Evolutionary conservation across 208 protist species (phyloP), one percentile per base, ranked within the genome.

Genomic region (Jaenimonas drosophilae): DNA sequence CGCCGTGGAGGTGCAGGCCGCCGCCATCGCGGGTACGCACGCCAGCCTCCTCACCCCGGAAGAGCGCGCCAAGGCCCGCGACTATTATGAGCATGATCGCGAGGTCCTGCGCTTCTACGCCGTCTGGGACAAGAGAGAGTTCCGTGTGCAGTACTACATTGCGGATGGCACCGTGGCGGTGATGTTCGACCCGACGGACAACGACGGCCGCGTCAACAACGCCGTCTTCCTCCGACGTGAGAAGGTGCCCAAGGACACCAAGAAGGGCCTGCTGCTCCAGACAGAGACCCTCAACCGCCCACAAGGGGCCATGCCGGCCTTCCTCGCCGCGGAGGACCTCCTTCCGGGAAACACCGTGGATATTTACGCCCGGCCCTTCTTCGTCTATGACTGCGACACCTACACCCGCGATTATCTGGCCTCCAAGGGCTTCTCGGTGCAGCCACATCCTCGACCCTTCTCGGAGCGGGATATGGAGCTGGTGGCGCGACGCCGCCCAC

Each of bases 131-230:
- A 75, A 97, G 46, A 50, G 60, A n/a, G 48, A 70, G 19, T 80
- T 96, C 53, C 94, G 86, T 49, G 83, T 98, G 34, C 75, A 95
- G 31, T 99, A 95, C 76, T 98, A 95, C 70, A 76, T 98, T 11
- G 68, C 94, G 19, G 96, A 98, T 61, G 79, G 93, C 59, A 97
- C 85, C 0, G 60, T 97, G 28, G 89, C 95, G 24, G 76, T 98
- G 19, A 74, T 96, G 50, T 86, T 97, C 60, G 77, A 87, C 54
- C 54, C 64, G 14, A 61, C 72, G 1, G 53, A 73, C 23, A 98
- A 99, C 71, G 82, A 85, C 41, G 97, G 97, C 11, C 73, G 90
- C 47, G 96, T 98, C 63, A 86, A 76, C 1, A 92, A 94, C 64
- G 67, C 94, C 29, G 60, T 81, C 17, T 97, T 98, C 49, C 62